A percentile compares a stretch with the other conserved stretches of the same genome.
phyloP scores from a whole-genome alignment of 106 monocot genomes.

The Posidonia australis region DNA sequence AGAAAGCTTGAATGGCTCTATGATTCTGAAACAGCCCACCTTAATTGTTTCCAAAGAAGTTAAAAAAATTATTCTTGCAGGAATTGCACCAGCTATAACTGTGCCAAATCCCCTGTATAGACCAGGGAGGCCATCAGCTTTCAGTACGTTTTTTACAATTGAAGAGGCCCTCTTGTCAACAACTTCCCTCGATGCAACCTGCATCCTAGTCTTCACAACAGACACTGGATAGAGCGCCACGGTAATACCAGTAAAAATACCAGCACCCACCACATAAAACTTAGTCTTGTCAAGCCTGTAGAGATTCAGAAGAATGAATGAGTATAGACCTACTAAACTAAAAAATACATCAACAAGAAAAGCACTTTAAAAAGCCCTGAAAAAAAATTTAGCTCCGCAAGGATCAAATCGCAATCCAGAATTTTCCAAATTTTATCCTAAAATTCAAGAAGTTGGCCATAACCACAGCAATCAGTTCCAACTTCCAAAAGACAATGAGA shows the following conservation, averaged over 20 bases:
- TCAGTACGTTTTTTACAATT: constrained; percentile 66
- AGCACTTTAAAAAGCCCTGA: neutral
- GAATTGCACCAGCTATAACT: constrained; percentile 83
- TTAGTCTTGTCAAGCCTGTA: constrained; percentile 97
- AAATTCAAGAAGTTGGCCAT: neutral
- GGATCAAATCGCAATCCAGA: neutral
- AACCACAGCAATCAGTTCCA: neutral
- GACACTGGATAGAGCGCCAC: constrained; percentile 83
- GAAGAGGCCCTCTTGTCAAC: constrained; percentile 63
- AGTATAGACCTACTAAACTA: too few relatives aligned
- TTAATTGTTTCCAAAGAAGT: constrained; percentile 86
- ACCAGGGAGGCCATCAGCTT: constrained; percentile 75
- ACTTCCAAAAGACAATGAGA: neutral
- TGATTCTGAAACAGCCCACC: constrained; percentile 45
- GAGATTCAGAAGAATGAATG: neutral
- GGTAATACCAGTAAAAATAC: constrained; percentile 82
- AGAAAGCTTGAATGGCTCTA: constrained; percentile 71
- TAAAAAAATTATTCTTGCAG: constrained; percentile 89
- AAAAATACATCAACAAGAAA: neutral
- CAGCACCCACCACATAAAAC: constrained; percentile 85
- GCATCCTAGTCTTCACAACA: constrained; percentile 95
- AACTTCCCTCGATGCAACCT: constrained; percentile 79
- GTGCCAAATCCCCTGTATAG: constrained; percentile 94
- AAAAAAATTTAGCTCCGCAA: too few relatives aligned
- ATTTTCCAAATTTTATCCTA: neutral